phyloP scores from a whole-genome alignment of 1,139 yeast genomes.

The Geotrichum reessii region DNA sequence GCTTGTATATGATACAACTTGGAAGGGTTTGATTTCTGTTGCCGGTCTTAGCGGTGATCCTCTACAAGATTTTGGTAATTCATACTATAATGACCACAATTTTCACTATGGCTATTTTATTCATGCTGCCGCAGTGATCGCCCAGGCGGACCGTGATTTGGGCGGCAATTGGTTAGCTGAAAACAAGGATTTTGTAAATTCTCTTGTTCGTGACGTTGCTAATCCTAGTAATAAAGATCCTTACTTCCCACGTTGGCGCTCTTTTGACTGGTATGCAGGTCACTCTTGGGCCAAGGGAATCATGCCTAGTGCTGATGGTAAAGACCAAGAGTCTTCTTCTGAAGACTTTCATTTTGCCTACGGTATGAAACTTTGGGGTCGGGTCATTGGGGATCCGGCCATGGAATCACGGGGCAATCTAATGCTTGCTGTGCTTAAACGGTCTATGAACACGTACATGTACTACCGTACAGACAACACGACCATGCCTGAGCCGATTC shows the following conservation, averaged over 20 bases:
- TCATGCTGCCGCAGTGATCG: constrained; percentile 70
- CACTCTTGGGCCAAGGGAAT: constrained; percentile 80
- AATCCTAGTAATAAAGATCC: constrained; percentile 49
- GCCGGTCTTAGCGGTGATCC: constrained; percentile 45
- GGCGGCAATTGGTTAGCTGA: constrained; percentile 61
- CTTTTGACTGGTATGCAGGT: constrained; percentile 72
- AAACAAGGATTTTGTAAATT: constrained; percentile 55
- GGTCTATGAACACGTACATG: constrained; percentile 59
- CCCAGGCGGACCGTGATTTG: constrained; percentile 49
- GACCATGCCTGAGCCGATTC: constrained; percentile 47
- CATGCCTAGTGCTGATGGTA: constrained; percentile 61
- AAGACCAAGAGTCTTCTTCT: constrained; percentile 68
- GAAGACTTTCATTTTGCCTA: constrained; percentile 67
- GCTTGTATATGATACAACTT: constrained; percentile 60
- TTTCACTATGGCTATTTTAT: constrained; percentile 70
- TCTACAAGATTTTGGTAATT: constrained; percentile 54
- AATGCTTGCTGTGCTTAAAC: constrained; percentile 57
- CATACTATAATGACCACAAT: constrained; percentile 68
- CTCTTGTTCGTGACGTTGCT: constrained; percentile 62
- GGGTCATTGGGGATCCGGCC: constrained; percentile 52
- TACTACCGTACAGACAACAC: constrained; percentile 50
- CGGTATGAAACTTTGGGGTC: constrained; percentile 72
- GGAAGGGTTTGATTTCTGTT: constrained; percentile 59
- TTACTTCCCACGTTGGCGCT: constrained; percentile 63
- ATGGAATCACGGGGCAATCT: constrained; percentile 66